phyloP scores from a whole-genome alignment of 176 grass and related monocot genomes.

The Triticum dicoccoides region DNA sequence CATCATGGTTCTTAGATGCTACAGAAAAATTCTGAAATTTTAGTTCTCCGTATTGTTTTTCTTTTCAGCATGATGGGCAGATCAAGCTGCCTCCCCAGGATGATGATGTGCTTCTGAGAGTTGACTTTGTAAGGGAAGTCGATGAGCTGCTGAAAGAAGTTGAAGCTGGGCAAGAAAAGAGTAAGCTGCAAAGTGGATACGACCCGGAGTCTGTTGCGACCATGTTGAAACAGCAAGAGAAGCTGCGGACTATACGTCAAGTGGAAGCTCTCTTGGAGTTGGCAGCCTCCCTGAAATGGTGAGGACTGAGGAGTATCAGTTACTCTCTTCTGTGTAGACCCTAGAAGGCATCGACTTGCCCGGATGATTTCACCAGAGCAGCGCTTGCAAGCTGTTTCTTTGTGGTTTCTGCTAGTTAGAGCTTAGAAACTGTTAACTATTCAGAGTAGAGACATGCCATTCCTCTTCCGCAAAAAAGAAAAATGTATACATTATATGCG shows the following conservation, averaged over 20 bases:
- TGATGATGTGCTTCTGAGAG: slow-evolving; percentile 69
- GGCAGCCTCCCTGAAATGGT: slow-evolving; percentile 75
- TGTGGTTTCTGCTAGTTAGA: slow-evolving; percentile 11
- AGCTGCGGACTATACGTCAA: slow-evolving; percentile 58
- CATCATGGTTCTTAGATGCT: slow-evolving; percentile 13
- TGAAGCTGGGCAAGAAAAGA: slow-evolving; percentile 46
- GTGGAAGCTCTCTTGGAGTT: slow-evolving; percentile 77
- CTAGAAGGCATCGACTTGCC: slow-evolving; percentile 18
- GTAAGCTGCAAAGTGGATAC: slow-evolving; percentile 44
- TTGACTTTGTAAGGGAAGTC: slow-evolving; percentile 89
- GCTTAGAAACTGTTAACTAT: neutral
- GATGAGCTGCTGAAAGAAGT: slow-evolving; percentile 75
- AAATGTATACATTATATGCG: slow-evolving; percentile 20
- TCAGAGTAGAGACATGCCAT: neutral
- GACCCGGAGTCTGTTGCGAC: slow-evolving; percentile 80
- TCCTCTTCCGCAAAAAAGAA: neutral
- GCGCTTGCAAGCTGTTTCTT: neutral
- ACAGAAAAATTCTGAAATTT: neutral
- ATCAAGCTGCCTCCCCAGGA: slow-evolving; percentile 75
- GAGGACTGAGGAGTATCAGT: slow-evolving; percentile 1
- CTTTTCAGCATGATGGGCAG: slow-evolving; percentile 54
- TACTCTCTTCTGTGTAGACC: neutral
- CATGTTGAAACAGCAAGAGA: slow-evolving; percentile 84
- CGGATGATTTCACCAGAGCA: neutral
- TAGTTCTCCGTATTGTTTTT: neutral